Evolutionary conservation across 2,329 filamentous ascomycete genomes (phyloP), one percentile per base, ranked within the genome.

Genomic region (Aspergillus vadensis): DNA sequence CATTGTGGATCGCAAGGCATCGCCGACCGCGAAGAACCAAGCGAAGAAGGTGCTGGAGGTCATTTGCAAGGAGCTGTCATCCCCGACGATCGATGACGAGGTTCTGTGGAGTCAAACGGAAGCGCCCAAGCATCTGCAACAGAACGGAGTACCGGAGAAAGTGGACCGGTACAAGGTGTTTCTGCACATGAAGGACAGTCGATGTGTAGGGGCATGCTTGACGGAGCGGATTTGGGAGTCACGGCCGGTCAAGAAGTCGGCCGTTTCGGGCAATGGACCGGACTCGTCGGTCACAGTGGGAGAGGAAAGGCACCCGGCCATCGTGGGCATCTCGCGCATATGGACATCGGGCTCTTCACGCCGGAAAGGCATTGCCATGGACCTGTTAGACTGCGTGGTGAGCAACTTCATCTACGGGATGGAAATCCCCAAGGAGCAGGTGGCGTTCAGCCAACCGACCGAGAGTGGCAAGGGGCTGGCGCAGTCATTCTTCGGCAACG

Each of bases 381-480:
- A 80, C 57, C 73, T 89, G 49, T 72, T 89, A 17, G 83, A 88
- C 61, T 81, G 79, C 58, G 83, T 84, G 23, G 77, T 82, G 57
- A 78, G 76, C 59, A 80, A 83, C 67, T 86, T 86, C 67, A 78
- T 85, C 56, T 83, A 84, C 61, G 82, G 82, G 2, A 77, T 85
- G 72, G 79, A 80, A 41, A 78, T 87, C 51, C 76, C 80, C 17
- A 86, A 85, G 70, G 77, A 79, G 10, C 72, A 81, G 68, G 78
- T 88, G 41, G 86, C 86, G 2, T 88, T 89, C 74, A 88, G 85
- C 66, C 85, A 88, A 67, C 86, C 86, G n/a, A 89, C 87, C 0
- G 83, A 84, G 65, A 84, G 82, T 67, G 87, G 87, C 39, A 82
- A 81, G 14, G 76, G 75, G 44, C 75, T 90, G 64, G 85, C 86